Evolutionary conservation across 148 eudicot genomes (phyloP), one percentile per base, ranked within the genome.

Genomic region (Diospyros lotus): DNA sequence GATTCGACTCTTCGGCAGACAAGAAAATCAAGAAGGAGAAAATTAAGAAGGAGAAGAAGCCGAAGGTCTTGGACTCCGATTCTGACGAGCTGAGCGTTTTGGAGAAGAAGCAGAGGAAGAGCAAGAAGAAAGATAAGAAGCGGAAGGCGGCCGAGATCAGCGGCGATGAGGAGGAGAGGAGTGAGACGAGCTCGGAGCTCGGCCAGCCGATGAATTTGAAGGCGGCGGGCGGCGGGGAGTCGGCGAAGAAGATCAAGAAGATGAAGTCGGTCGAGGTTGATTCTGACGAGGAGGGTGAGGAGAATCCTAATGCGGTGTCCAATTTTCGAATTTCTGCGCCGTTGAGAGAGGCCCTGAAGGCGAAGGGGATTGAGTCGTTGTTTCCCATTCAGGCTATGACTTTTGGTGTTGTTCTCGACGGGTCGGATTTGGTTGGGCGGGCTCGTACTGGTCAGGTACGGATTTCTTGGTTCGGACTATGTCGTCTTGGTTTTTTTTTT

Each of bases 351-450:
- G 78, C 82, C 1, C 61, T 94, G 86, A 78, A 82, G 79, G 77
- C 77, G 6, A 94, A 84, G 73, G 97, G 98, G 69, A 94, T 92
- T 69, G 80, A 89, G 10, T 78, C 91, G 4, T 81, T 94, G 87
- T 94, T 94, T 72, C 97, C 92, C 2, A 94, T 94, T 75, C 98
- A 94, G 79, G 96, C 98, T 9, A 84, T 90, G 95, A 92, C 98
- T 2, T 94, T 94, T 63, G 43, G 86, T 71, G 60, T 51, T 9
- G 82, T 94, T 58, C 66, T 89, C 28, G 93, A 90, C 61, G 98
- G 98, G 10, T 78, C 70, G 12, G 98, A 94, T 87, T 85, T 94
- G 85, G 93, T 94, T 12, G 98, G 93, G 3, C 86, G 97, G 9
- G 98, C 98, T 13, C 76, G 97, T 2, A 94, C 98, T 65, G 98